Evolutionary conservation across 2,329 filamentous ascomycete genomes (phyloP).

Genomic region (Ustulina deusta): DNA sequence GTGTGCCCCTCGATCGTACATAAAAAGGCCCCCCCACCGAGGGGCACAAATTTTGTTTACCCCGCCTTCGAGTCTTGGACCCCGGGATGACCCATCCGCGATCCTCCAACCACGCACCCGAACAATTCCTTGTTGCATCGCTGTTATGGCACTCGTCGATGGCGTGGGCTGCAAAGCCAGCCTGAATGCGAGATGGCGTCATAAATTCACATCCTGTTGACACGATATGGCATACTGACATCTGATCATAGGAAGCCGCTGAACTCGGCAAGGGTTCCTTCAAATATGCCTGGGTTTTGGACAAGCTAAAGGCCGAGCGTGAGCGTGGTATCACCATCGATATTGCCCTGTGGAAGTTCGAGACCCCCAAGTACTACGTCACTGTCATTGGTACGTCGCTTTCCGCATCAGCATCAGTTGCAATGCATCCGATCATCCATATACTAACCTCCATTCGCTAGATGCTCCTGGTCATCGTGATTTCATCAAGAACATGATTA

Average conservation of each 20-base stretch:
- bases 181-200: background rate
- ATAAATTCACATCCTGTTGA: background rate
- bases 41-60: constrained; percentile 49
- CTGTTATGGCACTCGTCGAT: background rate
- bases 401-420: constrained; percentile 32
- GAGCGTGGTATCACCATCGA: constrained; percentile 99
- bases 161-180: background rate
- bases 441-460: constrained; percentile 49
- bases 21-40: constrained; percentile 43
- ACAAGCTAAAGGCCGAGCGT: constrained; percentile 99
- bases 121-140: background rate
- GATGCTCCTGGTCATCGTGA: constrained; percentile 99
- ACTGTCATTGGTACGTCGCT: constrained; percentile 87
- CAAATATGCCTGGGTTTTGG: constrained; percentile 99
- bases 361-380: constrained; percentile 97
- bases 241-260: constrained; percentile 83
- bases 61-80: constrained; percentile 46
- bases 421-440: background rate
- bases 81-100: constrained; percentile 17
- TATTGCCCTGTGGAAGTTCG: constrained; percentile 99
- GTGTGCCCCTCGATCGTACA: constrained; percentile 28
- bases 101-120: constrained; percentile 9
- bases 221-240: constrained; percentile 24
- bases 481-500: constrained; percentile 99
- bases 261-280: constrained; percentile 99